Conservation (phyloP, 202 grass and related monocot species). For the Zoysia matrella region DNA sequence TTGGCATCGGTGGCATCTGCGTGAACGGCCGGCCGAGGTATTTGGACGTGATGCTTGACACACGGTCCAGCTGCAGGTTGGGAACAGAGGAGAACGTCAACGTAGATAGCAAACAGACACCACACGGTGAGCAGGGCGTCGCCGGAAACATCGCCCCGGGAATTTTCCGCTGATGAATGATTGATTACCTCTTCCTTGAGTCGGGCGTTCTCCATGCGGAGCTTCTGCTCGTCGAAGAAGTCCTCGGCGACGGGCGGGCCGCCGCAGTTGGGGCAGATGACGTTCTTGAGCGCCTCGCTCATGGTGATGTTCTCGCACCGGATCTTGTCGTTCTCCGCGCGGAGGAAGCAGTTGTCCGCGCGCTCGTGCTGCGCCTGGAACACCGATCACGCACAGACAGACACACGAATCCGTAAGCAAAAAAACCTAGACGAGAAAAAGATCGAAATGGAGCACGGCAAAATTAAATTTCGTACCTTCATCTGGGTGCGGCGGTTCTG, state of each 20-base stretch:
- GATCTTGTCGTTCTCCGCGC: conserved; percentile 95
- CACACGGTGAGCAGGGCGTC: neutral
- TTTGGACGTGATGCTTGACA: conserved; percentile 77
- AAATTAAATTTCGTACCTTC: conserved; percentile 57
- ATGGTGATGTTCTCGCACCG: conserved; percentile 94
- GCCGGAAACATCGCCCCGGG: neutral
- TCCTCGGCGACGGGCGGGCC: no score
- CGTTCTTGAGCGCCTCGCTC: conserved; percentile 33
- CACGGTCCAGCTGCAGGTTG: conserved; percentile 63
- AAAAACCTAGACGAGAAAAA: neutral
- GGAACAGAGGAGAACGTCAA: no score
- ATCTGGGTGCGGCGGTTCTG: conserved; percentile 98
- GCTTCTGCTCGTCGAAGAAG: conserved; percentile 64
- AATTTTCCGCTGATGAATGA: neutral
- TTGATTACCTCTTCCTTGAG: conserved; percentile 76
- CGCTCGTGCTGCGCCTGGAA: conserved; percentile 86
- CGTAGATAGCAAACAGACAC: neutral
- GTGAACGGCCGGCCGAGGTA: conserved; percentile 85
- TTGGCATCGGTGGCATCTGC: conserved; percentile 66
- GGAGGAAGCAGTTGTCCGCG: conserved; percentile 84
- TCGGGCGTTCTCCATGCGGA: conserved; percentile 86
- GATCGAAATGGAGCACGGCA: no score
- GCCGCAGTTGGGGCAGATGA: no score
- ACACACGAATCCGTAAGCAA: neutral
- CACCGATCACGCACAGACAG: neutral